phyloP scores from a whole-genome alignment of 257 asterid genomes.

The Gentiana straminea region DNA sequence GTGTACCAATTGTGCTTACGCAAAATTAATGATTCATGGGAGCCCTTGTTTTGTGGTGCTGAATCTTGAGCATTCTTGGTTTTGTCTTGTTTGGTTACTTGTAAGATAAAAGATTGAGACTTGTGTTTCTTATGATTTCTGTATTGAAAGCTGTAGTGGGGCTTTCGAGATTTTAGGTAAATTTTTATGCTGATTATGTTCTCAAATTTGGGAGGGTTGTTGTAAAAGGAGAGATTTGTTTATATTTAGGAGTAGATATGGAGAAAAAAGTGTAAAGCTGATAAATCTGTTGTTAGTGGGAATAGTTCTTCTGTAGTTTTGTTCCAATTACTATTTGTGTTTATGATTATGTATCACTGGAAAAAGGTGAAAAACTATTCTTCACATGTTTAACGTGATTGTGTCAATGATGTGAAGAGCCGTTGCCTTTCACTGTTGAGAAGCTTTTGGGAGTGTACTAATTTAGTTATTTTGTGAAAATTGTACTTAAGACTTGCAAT shows the following conservation, averaged over 20 bases:
- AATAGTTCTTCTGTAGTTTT: conserved; percentile 7
- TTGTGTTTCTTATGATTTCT: not conserved
- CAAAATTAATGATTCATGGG: conserved; percentile 3
- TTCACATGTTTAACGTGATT: not conserved
- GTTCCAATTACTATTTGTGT: not conserved
- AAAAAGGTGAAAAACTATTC: conserved; percentile 5
- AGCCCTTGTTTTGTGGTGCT: not conserved
- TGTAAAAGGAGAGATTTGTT: not conserved
- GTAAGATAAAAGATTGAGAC: not conserved
- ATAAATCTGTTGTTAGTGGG: conserved; percentile 11
- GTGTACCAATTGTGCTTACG: not conserved
- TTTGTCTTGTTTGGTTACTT: not conserved
- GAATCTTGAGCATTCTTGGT: conserved; percentile 2
- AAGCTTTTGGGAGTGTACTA: conserved; percentile 6
- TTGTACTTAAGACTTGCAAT: not conserved
- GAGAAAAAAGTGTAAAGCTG: conserved; percentile 1
- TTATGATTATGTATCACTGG: conserved; percentile 2
- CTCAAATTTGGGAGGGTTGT: conserved; percentile 1
- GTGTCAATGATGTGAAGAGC: not conserved
- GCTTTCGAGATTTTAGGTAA: not conserved
- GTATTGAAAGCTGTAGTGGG: not conserved
- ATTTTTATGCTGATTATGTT: not conserved
- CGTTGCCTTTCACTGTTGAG: not conserved
- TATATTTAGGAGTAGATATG: not conserved
- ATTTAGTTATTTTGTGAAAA: conserved; percentile 3